Conservation (phyloP, 495 filamentous ascomycete genomes). For the Hypomontagnella monticulosa region DNA sequence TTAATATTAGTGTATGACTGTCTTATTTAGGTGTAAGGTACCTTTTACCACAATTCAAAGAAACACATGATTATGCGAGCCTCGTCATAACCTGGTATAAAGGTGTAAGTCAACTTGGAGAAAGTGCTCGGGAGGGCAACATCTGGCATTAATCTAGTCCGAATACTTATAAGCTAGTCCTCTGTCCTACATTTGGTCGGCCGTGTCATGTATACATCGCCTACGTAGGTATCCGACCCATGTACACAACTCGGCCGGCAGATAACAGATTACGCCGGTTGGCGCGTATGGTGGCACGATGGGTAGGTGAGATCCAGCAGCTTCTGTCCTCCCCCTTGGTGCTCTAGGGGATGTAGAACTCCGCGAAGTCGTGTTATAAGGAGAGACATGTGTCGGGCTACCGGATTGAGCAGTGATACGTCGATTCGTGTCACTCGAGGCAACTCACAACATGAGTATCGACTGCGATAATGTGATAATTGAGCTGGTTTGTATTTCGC, state of each 20-base stretch:
- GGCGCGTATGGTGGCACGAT: constrained; percentile 20
- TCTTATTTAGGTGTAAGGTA: too few species aligned
- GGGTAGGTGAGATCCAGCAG: constrained; percentile 14
- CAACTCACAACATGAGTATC: background rate
- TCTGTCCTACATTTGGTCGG: too few species aligned
- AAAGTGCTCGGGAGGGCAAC: too few species aligned
- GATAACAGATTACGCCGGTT: constrained; percentile 17
- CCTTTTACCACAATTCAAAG: too few species aligned
- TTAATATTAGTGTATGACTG: background rate
- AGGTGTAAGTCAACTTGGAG: too few species aligned
- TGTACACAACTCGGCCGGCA: background rate
- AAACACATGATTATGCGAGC: too few species aligned
- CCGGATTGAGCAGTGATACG: background rate
- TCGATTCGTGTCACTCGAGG: background rate
- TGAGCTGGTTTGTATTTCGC: background rate
- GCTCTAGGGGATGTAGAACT: background rate
- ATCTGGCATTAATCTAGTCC: too few species aligned
- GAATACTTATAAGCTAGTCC: too few species aligned
- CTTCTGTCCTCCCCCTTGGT: background rate
- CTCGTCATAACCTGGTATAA: too few species aligned
- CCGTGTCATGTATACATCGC: background rate
- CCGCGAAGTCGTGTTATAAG: background rate
- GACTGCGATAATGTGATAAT: constrained; percentile 1
- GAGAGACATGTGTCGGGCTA: constrained; percentile 4
- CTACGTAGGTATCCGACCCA: too few species aligned